phyloP scores from a whole-genome alignment of 2,329 filamentous ascomycete species.

The Aureobasidium leucospermi region DNA sequence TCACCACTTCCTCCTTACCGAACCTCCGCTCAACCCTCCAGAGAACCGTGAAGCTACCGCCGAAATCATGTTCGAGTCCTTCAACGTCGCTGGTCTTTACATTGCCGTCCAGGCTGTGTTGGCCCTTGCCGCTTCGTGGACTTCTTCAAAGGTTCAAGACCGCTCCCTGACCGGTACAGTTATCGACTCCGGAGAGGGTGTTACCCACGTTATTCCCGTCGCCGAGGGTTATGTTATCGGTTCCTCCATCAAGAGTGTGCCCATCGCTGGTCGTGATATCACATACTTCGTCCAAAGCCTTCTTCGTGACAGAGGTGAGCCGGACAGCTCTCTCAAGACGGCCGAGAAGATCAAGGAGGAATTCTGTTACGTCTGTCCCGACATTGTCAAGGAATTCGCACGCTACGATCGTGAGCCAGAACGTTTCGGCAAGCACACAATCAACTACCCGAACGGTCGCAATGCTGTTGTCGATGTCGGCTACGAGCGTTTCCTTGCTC shows the following conservation, averaged over 20 bases:
- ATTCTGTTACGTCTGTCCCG: slow-evolving; percentile 95
- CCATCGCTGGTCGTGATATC: slow-evolving; percentile 94
- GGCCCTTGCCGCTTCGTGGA: slow-evolving; percentile 95
- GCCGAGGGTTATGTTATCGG: slow-evolving; percentile 98
- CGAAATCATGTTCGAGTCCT: slow-evolving; percentile 99
- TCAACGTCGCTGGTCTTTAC: slow-evolving; percentile 98
- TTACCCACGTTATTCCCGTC: slow-evolving; percentile 97
- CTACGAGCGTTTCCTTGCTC: slow-evolving; percentile 95
- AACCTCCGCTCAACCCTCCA: slow-evolving; percentile 88
- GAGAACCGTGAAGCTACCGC: slow-evolving; percentile 99
- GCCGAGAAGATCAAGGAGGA: slow-evolving; percentile 98
- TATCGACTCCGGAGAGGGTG: slow-evolving; percentile 97
- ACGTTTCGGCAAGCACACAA: slow-evolving; percentile 83
- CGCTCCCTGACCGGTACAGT: slow-evolving; percentile 94
- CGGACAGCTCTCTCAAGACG: slow-evolving; percentile 93
- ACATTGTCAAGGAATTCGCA: slow-evolving; percentile 97
- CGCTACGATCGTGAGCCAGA: slow-evolving; percentile 87
- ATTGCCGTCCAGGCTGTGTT: slow-evolving; percentile 97
- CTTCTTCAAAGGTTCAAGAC: slow-evolving; percentile 94
- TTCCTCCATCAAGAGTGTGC: slow-evolving; percentile 97
- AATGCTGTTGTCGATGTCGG: slow-evolving; percentile 84
- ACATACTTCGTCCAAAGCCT: slow-evolving; percentile 98
- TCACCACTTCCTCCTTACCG: slow-evolving; percentile 95
- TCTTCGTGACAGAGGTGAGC: slow-evolving; percentile 89
- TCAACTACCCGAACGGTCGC: slow-evolving; percentile 77